Evolutionary conservation across 352 stramenopile genomes (phyloP).

Genomic region (Globisporangium nodosum): DNA sequence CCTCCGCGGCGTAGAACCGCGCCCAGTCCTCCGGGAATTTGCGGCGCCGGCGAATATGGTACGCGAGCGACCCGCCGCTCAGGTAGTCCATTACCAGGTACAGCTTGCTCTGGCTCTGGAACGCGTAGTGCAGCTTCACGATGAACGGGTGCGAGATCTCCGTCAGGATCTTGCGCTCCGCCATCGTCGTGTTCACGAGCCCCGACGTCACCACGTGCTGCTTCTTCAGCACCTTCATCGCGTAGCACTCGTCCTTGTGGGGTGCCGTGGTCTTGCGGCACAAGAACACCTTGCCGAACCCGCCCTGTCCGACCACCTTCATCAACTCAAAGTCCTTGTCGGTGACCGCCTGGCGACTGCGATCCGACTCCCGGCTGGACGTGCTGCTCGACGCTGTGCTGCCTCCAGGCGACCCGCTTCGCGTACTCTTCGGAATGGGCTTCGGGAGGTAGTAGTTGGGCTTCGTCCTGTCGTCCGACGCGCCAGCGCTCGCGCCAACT

Average conservation of each 20-base stretch:
- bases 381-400: slow-evolving; percentile 10
- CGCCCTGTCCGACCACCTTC: slow-evolving; percentile 96
- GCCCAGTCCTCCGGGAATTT: slow-evolving; percentile 89
- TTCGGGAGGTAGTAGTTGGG: slow-evolving; percentile 83
- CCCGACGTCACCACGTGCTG: slow-evolving; percentile 87
- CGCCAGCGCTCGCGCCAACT: background rate
- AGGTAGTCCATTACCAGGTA: slow-evolving; percentile 94
- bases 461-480: slow-evolving; percentile 42
- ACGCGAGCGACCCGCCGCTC: slow-evolving; percentile 86
- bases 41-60: slow-evolving; percentile 82
- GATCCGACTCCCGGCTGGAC: slow-evolving; percentile 13
- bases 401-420: slow-evolving; percentile 16
- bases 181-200: slow-evolving; percentile 92
- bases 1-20: slow-evolving; percentile 94
- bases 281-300: slow-evolving; percentile 97
- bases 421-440: slow-evolving; percentile 37
- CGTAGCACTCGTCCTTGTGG: slow-evolving; percentile 93
- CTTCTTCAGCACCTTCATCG: slow-evolving; percentile 98
- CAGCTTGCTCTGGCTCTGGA: slow-evolving; percentile 91
- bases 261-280: slow-evolving; percentile 90
- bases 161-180: slow-evolving; percentile 89
- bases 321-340: slow-evolving; percentile 95
- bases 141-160: slow-evolving; percentile 93
- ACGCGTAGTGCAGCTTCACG: slow-evolving; percentile 93
- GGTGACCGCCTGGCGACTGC: slow-evolving; percentile 43